Percentiles rank a stretch among this genome's conserved stretches.
These are phyloP conservation scores for Pythium aquatile DNA, from an alignment of 352 stramenopile genomes.

Conservation along the genomic window DNA sequence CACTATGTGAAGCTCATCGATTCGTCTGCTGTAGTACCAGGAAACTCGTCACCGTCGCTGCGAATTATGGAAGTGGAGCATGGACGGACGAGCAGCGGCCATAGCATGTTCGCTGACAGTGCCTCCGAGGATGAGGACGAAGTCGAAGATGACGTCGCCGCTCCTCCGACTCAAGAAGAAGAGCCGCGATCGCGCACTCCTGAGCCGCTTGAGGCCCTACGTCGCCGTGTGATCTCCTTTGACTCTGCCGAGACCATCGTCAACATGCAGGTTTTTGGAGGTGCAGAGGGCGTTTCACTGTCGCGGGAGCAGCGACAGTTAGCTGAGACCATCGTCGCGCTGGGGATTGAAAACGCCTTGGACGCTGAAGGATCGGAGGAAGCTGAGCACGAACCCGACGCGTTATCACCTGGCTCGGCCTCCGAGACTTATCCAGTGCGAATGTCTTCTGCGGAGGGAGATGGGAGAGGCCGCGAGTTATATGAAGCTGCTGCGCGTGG, in stretches of 20 bases:
- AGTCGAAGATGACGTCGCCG: slow-evolving; percentile 26
- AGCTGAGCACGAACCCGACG: slow-evolving; percentile 27
- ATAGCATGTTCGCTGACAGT: slow-evolving; percentile 22
- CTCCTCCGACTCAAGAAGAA: slow-evolving; percentile 17
- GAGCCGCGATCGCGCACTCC: slow-evolving; percentile 7
- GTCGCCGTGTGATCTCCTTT: slow-evolving; percentile 71
- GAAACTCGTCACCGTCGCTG: slow-evolving; percentile 9
- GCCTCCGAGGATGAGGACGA: slow-evolving; percentile 26
- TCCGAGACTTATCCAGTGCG: slow-evolving; percentile 2
- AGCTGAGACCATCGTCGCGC: slow-evolving; percentile 70
- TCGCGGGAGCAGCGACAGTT: slow-evolving; percentile 66
- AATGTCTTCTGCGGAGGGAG: not conserved
- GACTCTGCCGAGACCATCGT: slow-evolving; percentile 77
- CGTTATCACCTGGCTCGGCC: slow-evolving; percentile 17
- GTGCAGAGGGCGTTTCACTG: slow-evolving; percentile 24
- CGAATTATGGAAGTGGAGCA: slow-evolving; percentile 21
- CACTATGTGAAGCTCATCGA: slow-evolving; percentile 28
- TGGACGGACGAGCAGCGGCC: slow-evolving; percentile 4
- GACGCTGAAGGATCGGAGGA: slow-evolving; percentile 24
- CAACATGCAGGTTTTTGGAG: slow-evolving; percentile 44
- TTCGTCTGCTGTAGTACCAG: slow-evolving; percentile 9
- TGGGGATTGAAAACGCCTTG: slow-evolving; percentile 46
- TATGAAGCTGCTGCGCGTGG: slow-evolving; percentile 3
- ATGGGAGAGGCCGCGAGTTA: not conserved
- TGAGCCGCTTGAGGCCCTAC: slow-evolving; percentile 58